phyloP scores from a whole-genome alignment of 2,329 filamentous ascomycete genomes.

The Didymella segeticola region DNA sequence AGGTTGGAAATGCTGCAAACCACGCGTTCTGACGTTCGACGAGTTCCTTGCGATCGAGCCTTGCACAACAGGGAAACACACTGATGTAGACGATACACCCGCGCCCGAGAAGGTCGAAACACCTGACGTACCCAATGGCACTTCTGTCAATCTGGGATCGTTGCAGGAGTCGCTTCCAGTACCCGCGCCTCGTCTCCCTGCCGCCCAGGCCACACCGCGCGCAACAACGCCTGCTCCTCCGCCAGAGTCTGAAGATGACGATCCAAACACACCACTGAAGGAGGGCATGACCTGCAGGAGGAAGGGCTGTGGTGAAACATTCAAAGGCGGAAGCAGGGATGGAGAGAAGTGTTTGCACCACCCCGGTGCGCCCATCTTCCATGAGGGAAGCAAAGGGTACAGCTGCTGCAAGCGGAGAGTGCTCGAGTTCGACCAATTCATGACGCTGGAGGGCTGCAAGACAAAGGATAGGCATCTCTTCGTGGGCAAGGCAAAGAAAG shows the following conservation, averaged over 20 bases:
- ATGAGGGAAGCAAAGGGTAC: conserved; percentile 97
- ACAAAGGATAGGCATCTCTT: conserved; percentile 85
- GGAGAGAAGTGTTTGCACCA: conserved; percentile 86
- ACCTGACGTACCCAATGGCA: conserved; percentile 53
- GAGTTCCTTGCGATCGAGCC: conserved; percentile 94
- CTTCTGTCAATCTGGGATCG: conserved; percentile 41
- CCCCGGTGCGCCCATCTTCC: conserved; percentile 89
- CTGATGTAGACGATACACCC: conserved; percentile 78
- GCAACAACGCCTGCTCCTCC: conserved; percentile 40
- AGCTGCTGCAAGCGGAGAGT: conserved; percentile 95
- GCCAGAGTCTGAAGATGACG: conserved; percentile 78
- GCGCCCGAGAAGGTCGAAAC: conserved; percentile 56
- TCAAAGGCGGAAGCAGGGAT: conserved; percentile 61
- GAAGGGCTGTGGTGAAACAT: conserved; percentile 73
- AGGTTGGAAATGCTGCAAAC: conserved; percentile 99
- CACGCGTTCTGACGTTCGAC: conserved; percentile 94
- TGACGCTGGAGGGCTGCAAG: conserved; percentile 91
- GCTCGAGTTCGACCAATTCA: conserved; percentile 96
- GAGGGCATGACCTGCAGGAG: conserved; percentile 79
- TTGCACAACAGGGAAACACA: conserved; percentile 92
- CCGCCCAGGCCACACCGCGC: conserved; percentile 36
- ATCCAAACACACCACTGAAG: conserved; percentile 74
- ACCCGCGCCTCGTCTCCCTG: conserved; percentile 42
- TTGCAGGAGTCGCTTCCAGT: conserved; percentile 40
- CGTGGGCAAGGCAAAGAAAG: conserved; percentile 78